Conservation (phyloP, 306 rosid genomes). For the Cucumis melo region DNA sequence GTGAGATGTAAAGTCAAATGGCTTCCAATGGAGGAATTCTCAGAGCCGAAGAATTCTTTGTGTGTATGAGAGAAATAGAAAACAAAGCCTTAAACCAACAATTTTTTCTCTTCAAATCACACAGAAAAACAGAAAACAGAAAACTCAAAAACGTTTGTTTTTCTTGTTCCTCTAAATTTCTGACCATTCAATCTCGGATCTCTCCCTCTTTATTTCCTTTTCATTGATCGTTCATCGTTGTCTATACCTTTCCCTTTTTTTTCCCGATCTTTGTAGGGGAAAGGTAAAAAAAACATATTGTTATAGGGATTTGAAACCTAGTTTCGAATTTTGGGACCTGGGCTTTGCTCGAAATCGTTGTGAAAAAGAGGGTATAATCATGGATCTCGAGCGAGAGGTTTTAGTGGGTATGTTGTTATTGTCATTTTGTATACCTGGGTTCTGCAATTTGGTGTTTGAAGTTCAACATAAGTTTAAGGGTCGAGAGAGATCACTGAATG, state of each 20-base stretch:
- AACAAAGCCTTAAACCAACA: not conserved
- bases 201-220: not conserved
- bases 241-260: not conserved
- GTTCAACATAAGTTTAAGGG: slow-evolving; percentile 60
- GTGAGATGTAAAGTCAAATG: not conserved
- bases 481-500: slow-evolving; percentile 16
- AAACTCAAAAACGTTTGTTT: not conserved
- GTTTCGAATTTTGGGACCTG: not conserved
- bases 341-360: not conserved
- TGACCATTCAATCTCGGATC: not conserved
- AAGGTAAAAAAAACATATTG: not conserved
- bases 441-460: slow-evolving; percentile 40
- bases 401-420: not conserved
- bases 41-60: slow-evolving; percentile 6
- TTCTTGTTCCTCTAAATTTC: not conserved
- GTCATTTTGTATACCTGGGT: slow-evolving; percentile 4
- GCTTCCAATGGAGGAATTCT: slow-evolving; percentile 3
- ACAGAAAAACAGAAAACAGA: not conserved
- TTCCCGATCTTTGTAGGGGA: not conserved
- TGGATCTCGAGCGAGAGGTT: not conserved
- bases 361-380: not conserved
- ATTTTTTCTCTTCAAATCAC: not conserved
- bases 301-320: not conserved
- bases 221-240: not conserved
- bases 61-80: not conserved